phyloP scores from a whole-genome alignment of 1,139 yeast genomes.

The Saccharomyces uvarum region DNA sequence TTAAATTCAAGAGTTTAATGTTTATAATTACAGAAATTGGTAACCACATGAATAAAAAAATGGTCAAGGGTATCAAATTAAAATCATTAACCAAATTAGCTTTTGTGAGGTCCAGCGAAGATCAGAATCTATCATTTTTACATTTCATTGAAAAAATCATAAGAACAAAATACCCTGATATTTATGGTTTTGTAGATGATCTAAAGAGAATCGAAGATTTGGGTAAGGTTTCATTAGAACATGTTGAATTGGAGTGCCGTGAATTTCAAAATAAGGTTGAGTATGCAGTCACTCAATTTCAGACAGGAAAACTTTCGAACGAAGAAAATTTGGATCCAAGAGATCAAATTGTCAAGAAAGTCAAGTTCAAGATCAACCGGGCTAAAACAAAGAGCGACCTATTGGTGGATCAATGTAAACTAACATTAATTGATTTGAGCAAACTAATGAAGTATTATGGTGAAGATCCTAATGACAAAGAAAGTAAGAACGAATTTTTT shows the following conservation, averaged over 20 bases:
- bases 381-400: slow-evolving; percentile 57
- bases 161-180: slow-evolving; percentile 69
- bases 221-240: slow-evolving; percentile 69
- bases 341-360: slow-evolving; percentile 52
- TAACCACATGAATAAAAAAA: slow-evolving; percentile 89
- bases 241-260: slow-evolving; percentile 60
- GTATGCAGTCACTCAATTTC: slow-evolving; percentile 49
- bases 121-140: slow-evolving; percentile 70
- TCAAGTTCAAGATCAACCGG: slow-evolving; percentile 45
- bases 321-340: slow-evolving; percentile 63
- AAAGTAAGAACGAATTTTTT: slow-evolving; percentile 62
- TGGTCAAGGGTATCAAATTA: slow-evolving; percentile 76
- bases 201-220: slow-evolving; percentile 53
- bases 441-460: slow-evolving; percentile 75
- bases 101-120: slow-evolving; percentile 72
- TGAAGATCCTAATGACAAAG: slow-evolving; percentile 58
- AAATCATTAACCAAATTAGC: slow-evolving; percentile 76
- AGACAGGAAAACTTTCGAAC: slow-evolving; percentile 70
- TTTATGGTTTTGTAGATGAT: slow-evolving; percentile 71
- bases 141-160: slow-evolving; percentile 82
- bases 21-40: slow-evolving; percentile 80
- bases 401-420: slow-evolving; percentile 48
- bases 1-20: slow-evolving; percentile 57
- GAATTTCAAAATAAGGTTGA: slow-evolving; percentile 51
- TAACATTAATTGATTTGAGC: slow-evolving; percentile 48